Evolutionary conservation across 2,329 filamentous ascomycete genomes (phyloP).

Genomic region (Ilyonectria robusta): DNA sequence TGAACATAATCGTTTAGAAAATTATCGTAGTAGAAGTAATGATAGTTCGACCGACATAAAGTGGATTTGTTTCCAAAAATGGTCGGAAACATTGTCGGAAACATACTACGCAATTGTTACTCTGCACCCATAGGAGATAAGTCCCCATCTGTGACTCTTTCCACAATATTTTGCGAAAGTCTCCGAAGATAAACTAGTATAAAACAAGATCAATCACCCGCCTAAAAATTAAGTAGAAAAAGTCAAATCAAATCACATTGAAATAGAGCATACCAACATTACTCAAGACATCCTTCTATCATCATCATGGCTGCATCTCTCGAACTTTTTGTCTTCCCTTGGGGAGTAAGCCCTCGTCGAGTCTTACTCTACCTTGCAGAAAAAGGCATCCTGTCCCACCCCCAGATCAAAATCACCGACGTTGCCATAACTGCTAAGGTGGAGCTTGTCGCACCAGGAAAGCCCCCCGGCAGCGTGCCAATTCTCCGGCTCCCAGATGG

Average conservation of each 20-base stretch:
- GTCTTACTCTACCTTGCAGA: conserved; percentile 33
- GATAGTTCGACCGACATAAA: too few species aligned
- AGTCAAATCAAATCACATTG: too few species aligned
- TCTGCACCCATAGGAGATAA: too few species aligned
- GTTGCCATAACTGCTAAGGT: background rate
- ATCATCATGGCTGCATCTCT: conserved; percentile 23
- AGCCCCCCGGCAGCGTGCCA: conserved; percentile 30
- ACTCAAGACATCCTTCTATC: background rate
- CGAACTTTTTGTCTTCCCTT: conserved; percentile 33
- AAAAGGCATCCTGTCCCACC: conserved; percentile 24
- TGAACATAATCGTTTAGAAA: too few species aligned
- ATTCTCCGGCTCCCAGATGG: conserved; percentile 34
- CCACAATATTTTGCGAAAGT: background rate
- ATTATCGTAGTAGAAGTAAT: too few species aligned
- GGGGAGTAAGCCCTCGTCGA: conserved; percentile 35
- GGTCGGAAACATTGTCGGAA: background rate
- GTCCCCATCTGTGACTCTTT: too few species aligned
- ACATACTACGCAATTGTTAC: too few species aligned
- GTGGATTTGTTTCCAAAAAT: background rate
- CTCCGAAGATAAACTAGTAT: background rate
- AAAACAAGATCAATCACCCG: background rate
- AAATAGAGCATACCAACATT: background rate
- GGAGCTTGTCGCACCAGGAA: conserved; percentile 18
- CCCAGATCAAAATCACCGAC: conserved; percentile 22
- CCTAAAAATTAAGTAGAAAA: background rate